These are phyloP conservation scores for Boehmeria nivea DNA, from an alignment of 306 rosid genomes.

Conservation along the genomic window DNA sequence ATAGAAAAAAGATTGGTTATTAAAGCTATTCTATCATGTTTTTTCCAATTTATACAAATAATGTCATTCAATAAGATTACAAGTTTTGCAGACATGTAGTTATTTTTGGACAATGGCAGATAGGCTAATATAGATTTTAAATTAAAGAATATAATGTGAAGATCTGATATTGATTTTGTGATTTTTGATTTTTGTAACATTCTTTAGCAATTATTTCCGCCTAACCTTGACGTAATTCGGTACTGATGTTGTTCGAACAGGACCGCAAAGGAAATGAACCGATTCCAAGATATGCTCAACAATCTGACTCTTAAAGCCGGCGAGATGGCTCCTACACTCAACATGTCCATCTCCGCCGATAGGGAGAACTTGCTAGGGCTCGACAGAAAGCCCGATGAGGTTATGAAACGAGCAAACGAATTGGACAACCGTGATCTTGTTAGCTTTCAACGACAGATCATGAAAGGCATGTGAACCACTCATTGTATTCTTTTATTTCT, in stretches of 20 bases:
- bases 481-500: background rate
- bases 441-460: constrained; percentile 34
- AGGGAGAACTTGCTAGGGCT: constrained; percentile 37
- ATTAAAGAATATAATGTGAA: no score
- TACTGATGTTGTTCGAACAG: constrained; percentile 15
- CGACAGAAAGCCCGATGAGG: constrained; percentile 29
- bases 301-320: constrained; percentile 28
- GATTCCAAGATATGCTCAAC: constrained; percentile 27
- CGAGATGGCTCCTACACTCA: constrained; percentile 38
- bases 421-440: constrained; percentile 37
- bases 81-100: no score
- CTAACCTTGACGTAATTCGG: background rate
- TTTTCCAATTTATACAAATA: no score
- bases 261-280: constrained; percentile 31
- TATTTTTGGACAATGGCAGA: no score
- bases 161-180: background rate
- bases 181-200: background rate
- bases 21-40: no score
- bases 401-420: constrained; percentile 26
- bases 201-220: background rate
- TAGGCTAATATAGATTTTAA: no score
- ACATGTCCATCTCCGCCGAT: constrained; percentile 36
- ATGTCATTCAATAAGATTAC: no score
- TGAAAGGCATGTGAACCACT: constrained; percentile 20
- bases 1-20: no score